Percentiles rank a stretch among this genome's conserved stretches.
Conservation (phyloP, 306 rosid genomes). For the Comarum palustre region DNA sequence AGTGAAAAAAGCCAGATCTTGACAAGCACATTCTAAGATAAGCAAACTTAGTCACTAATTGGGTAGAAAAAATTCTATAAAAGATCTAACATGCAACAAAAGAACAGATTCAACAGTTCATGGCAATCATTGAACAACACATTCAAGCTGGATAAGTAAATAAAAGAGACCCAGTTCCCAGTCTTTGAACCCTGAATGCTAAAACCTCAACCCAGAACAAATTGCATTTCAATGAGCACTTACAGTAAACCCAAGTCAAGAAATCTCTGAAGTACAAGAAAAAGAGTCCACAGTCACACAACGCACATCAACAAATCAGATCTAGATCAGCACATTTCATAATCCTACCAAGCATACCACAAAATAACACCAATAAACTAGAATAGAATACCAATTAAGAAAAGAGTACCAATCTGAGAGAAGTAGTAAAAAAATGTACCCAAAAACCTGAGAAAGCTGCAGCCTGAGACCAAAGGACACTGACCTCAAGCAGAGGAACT, state of each 20-base stretch:
- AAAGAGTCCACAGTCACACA: slow-evolving; percentile 21
- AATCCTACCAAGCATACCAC: slow-evolving; percentile 19
- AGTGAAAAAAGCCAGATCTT: slow-evolving; percentile 46
- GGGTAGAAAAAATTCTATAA: not conserved
- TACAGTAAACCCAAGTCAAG: slow-evolving; percentile 25
- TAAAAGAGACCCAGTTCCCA: slow-evolving; percentile 18
- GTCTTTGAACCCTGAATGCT: slow-evolving; percentile 5
- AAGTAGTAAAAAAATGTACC: not conserved
- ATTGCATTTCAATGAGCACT: slow-evolving; percentile 9
- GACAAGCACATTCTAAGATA: slow-evolving; percentile 9
- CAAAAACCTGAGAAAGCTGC: not conserved
- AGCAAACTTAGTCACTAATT: not conserved
- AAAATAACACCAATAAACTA: not conserved
- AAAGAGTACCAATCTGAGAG: not conserved
- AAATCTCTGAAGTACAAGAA: slow-evolving; percentile 25
- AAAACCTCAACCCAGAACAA: slow-evolving; percentile 24
- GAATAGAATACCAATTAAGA: not conserved
- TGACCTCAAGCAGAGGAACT: slow-evolving; percentile 62
- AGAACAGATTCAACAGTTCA: slow-evolving; percentile 30
- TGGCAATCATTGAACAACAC: not conserved
- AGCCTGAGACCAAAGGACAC: slow-evolving; percentile 20
- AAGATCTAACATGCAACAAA: slow-evolving; percentile 30
- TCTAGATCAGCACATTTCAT: slow-evolving; percentile 44
- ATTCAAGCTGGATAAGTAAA: slow-evolving; percentile 3
- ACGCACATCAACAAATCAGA: slow-evolving; percentile 45